A percentile compares a stretch with the other conserved stretches of the same genome.
Evolutionary conservation across 1,139 yeast genomes (phyloP).

Genomic region (Kodamaea suecica): DNA sequence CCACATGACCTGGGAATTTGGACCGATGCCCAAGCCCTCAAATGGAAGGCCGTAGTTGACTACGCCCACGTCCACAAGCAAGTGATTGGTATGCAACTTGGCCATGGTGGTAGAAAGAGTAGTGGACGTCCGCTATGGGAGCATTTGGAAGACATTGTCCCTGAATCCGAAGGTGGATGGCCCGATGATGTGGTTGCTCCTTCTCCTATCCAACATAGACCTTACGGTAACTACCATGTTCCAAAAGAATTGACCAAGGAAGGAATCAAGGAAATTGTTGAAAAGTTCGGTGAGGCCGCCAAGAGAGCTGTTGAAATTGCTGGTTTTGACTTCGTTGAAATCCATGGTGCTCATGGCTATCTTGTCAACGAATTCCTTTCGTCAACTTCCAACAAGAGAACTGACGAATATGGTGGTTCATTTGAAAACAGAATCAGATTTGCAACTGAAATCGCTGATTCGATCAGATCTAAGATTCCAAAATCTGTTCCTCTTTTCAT

Average conservation of each 20-base stretch:
- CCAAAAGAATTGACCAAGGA: conserved; percentile 33
- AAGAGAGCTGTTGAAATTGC: conserved; percentile 38
- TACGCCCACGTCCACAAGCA: conserved; percentile 52
- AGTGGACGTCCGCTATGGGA: conserved; percentile 33
- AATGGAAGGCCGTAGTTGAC: conserved; percentile 48
- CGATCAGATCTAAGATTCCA: conserved; percentile 29
- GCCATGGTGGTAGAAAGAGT: conserved; percentile 56
- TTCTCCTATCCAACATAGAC: conserved; percentile 37
- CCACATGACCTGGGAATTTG: conserved; percentile 50
- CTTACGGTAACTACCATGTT: conserved; percentile 23
- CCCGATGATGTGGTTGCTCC: conserved; percentile 45
- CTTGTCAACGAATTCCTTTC: conserved; percentile 57
- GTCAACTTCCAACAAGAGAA: conserved; percentile 48
- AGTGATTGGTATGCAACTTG: conserved; percentile 51
- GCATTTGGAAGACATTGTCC: conserved; percentile 31
- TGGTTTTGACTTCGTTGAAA: conserved; percentile 70
- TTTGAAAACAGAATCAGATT: conserved; percentile 64
- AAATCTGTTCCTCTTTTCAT: conserved; percentile 39
- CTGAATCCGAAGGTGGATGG: conserved; percentile 38
- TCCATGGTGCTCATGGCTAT: conserved; percentile 73
- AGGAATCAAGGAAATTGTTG: conserved; percentile 33
- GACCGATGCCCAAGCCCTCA: conserved; percentile 47
- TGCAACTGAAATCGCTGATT: conserved; percentile 48
- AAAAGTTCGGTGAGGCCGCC: conserved; percentile 32
- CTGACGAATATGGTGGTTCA: conserved; percentile 67